These are phyloP conservation scores for Cadophora sp. DNA, from an alignment of 2,329 filamentous ascomycete species.

Conservation along the genomic window DNA sequence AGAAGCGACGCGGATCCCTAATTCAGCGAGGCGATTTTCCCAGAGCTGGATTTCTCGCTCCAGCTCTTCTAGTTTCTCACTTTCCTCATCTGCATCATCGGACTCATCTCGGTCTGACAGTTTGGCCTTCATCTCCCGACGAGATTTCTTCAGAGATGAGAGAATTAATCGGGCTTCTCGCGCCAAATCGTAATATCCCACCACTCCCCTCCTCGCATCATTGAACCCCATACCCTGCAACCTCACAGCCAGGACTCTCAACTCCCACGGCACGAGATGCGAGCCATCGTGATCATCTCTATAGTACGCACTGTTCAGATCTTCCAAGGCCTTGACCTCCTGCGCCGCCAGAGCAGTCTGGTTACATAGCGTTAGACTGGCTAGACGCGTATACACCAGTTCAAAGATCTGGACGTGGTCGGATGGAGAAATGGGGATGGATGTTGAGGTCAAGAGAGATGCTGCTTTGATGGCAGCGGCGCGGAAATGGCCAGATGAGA, in stretches of 20 bases:
- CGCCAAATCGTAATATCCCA: conserved; percentile 89
- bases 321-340: conserved; percentile 68
- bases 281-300: conserved; percentile 57
- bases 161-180: conserved; percentile 74
- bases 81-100: neutral
- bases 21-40: conserved; percentile 74
- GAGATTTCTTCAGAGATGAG: conserved; percentile 50
- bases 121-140: neutral
- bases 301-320: conserved; percentile 64
- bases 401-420: conserved; percentile 74
- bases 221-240: conserved; percentile 86
- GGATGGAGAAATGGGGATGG: conserved; percentile 44
- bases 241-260: conserved; percentile 82
- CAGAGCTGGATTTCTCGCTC: conserved; percentile 64
- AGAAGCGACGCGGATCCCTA: conserved; percentile 71
- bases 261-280: conserved; percentile 84
- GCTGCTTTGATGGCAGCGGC: conserved; percentile 75
- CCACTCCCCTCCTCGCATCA: conserved; percentile 83
- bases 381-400: conserved; percentile 80
- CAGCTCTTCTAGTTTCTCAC: neutral
- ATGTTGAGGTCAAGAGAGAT: conserved; percentile 62
- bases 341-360: conserved; percentile 72
- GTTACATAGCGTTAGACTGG: conserved; percentile 81
- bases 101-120: neutral
- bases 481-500: conserved; percentile 79